Base-by-base conservation (phyloP, 2,329 filamentous ascomycete genomes). In the Pseudocercospora macadamiae region DNA sequence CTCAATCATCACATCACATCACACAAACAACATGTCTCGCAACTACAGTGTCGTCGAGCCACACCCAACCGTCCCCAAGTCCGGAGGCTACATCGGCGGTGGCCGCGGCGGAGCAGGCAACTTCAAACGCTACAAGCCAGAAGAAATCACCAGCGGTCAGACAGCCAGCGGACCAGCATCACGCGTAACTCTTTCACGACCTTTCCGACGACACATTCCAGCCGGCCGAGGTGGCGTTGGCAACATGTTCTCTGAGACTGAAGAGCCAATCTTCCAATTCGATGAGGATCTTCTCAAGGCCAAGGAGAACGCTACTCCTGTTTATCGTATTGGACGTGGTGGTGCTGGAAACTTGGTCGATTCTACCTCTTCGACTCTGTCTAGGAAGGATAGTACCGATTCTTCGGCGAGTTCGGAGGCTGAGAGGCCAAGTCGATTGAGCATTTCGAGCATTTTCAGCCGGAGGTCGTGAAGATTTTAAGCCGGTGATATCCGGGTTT, bases 201-300 rank as follows among this genome's bases (percentile, higher is more conserved):
- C 68, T 65, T 78, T 71, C 68, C 75, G 82, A 76, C 88, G 88
- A 55, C 79, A 79, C 66, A 73, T 83, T 64, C 74, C 79, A 75
- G 71, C 79, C 54, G 83, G 83, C 61, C 82, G 83, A 45, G 84
- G 84, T 61, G 83, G 84, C 59, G 82, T 82, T 12, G 84, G 83
- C 68, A 87, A 86, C 70, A 80, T 83, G 59, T 79, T 78, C 79
- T 68, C 74, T 81, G 58, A 66, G 60, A 72, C 73, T 59, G 74
- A 87, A 66, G 79, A 83, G 37, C 80, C 82, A 68, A 86, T 87
- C 71, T 87, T 87, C 79, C 83, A 81, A 73, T 90, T 90, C 75
- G 86, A 88, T 72, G 85, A 88, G 75, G 85, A 88, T 68, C 79
- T 88, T 52, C 80, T 84, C 65, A 80, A 80, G 58, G 76, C 83